Percentiles rank a stretch among this genome's conserved stretches.
Conservation (phyloP, 768 basidiomycete genomes). For the Multifurca ochricompacta region DNA sequence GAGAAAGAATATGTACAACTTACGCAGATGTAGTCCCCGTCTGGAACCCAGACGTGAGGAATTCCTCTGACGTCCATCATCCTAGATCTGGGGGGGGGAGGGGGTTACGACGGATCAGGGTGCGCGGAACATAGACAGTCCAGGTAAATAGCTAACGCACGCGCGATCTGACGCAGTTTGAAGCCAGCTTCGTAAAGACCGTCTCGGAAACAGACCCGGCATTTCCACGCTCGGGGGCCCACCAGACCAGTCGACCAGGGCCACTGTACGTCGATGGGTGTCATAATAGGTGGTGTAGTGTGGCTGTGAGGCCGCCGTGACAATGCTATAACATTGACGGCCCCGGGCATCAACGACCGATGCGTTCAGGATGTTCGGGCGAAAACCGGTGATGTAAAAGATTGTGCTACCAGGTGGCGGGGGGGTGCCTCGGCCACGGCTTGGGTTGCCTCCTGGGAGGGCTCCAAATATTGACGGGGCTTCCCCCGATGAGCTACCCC, state of each 20-base stretch:
- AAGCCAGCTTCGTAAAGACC: slow-evolving; percentile 17
- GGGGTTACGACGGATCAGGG: too few species aligned
- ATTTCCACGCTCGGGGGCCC: slow-evolving; percentile 13
- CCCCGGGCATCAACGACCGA: slow-evolving; percentile 16
- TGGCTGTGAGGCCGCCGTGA: slow-evolving; percentile 14
- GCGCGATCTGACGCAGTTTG: slow-evolving; percentile 10
- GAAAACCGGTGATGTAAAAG: slow-evolving; percentile 15
- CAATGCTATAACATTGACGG: slow-evolving; percentile 10
- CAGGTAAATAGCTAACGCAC: slow-evolving; percentile 3
- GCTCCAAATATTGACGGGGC: slow-evolving; percentile 20
- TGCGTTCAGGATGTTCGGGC: slow-evolving; percentile 21
- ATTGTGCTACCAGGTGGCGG: neutral
- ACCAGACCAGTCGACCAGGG: slow-evolving; percentile 16
- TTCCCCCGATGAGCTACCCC: neutral
- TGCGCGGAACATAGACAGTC: neutral
- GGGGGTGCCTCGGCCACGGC: neutral
- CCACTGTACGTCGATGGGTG: slow-evolving; percentile 15
- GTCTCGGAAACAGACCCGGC: slow-evolving; percentile 17
- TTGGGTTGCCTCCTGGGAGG: slow-evolving; percentile 4
- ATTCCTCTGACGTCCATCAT: slow-evolving; percentile 19
- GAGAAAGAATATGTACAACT: neutral
- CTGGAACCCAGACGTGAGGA: slow-evolving; percentile 17
- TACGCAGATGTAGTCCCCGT: slow-evolving; percentile 18
- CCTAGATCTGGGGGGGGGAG: slow-evolving; percentile 6
- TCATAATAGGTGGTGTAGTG: slow-evolving; percentile 15